phyloP scores from a whole-genome alignment of 805 yeast species.

The Lipomyces spencermartinsiae region DNA sequence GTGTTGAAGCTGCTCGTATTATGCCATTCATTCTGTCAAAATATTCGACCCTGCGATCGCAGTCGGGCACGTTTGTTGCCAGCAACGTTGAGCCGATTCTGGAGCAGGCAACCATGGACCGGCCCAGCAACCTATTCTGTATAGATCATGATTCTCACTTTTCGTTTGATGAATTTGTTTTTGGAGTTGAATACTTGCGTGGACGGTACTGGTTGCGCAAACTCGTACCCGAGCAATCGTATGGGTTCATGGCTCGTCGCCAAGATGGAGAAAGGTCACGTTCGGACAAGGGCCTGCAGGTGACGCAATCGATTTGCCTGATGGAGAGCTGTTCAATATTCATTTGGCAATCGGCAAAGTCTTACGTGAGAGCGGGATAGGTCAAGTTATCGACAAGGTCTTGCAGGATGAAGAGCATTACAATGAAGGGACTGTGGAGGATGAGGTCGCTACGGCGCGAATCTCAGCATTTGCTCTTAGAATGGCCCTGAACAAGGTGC shows the following conservation, averaged over 20 bases:
- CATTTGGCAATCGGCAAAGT: no score
- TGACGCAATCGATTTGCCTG: background rate
- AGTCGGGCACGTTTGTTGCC: background rate
- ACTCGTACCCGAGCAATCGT: background rate
- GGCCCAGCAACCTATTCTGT: background rate
- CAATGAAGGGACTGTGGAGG: background rate
- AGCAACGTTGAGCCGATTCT: background rate
- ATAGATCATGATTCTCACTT: background rate
- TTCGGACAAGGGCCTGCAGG: background rate
- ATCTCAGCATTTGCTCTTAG: background rate
- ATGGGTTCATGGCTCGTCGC: background rate
- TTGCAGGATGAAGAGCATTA: slow-evolving; percentile 6
- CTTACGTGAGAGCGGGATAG: no score
- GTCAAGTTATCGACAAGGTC: background rate
- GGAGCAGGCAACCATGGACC: background rate
- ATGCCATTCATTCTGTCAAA: background rate
- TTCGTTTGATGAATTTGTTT: background rate
- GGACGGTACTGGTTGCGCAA: slow-evolving; percentile 3
- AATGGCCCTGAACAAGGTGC: background rate
- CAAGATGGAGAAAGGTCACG: background rate
- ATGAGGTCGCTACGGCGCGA: background rate
- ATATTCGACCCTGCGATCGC: background rate
- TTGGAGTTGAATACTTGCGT: background rate
- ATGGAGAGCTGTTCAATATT: no score
- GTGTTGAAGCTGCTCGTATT: background rate